Evolutionary conservation across 176 grass and related monocot species (phyloP), one percentile per base, ranked within the genome.

Genomic region (Carex myosuroides): DNA sequence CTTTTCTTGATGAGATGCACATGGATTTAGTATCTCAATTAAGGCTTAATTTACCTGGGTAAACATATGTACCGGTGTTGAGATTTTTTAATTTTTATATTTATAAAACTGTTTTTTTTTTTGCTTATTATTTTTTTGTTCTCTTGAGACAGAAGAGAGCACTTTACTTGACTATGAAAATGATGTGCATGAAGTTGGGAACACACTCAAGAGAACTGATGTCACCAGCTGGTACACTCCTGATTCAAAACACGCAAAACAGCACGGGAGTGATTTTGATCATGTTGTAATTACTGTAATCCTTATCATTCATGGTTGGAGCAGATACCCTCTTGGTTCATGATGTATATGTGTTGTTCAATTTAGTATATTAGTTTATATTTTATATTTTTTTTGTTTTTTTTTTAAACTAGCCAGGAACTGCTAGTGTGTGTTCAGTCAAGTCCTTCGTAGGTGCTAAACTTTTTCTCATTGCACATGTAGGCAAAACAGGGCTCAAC

Each of bases 131-230:
- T 75, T 55, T 55, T 26, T 79, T 44, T 12, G 16, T 86, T 85
- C 72, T 54, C 18, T 84, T 92, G 82, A 66, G 87, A 56, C 42
- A 97, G 94, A 90, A 82, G 94, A 91, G 84, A 87, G 82, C 86
- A 84, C 89, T 87, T 80, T 88, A 77, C 82, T 97, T 26, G 88
- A 93, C 83, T 85, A 91, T 85, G 78, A 87, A 85, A 84, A 81
- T 82, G 88, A 88, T 81, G 79, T 61, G 62, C 87, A 39, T n/a
- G n/a, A n/a, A n/a, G n/a, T n/a, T n/a, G n/a, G n/a, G n/a, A n/a
- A n/a, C 64, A 97, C 89, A 42, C 88, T 97, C 52, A 97, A 86
- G 86, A 70, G 75, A 77, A 44, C 73, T 72, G 20, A 54, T 60
- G 77, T 65, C 13, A n/a, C 84, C 75, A 90, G 62, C 78, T 91